These are phyloP conservation scores for Rugonectria rugulosa DNA, from an alignment of 2,329 filamentous ascomycete genomes.

Conservation along the genomic window DNA sequence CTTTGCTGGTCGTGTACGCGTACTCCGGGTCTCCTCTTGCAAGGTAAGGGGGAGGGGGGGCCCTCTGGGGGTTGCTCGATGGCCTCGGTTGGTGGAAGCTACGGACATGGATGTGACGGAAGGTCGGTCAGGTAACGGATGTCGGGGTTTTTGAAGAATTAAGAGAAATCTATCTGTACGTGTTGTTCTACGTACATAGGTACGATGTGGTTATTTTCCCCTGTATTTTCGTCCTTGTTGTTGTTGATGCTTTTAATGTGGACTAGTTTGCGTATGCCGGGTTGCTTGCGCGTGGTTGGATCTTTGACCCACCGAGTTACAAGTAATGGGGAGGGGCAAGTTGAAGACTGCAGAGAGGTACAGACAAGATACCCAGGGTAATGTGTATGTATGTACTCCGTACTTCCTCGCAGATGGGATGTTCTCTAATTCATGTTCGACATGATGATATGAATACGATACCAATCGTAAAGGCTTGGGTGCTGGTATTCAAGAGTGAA, in stretches of 20 bases:
- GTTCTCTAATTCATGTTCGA: no score
- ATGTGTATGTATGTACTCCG: no score
- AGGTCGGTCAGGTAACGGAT: conserved; percentile 17
- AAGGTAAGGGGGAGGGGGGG: background rate
- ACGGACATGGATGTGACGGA: conserved; percentile 5
- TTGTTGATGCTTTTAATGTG: conserved; percentile 6
- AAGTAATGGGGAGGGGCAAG: background rate
- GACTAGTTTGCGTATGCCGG: conserved; percentile 14
- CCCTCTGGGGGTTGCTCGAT: background rate
- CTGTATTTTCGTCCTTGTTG: no score
- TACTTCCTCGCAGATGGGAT: no score
- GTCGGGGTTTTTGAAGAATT: conserved; percentile 1
- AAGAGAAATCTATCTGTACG: no score
- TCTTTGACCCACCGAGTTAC: conserved; percentile 6
- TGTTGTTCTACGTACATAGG: no score
- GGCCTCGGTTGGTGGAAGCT: background rate
- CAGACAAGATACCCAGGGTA: no score
- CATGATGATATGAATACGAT: no score
- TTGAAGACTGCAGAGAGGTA: background rate
- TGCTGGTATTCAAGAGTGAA: no score
- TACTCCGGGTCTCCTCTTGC: background rate
- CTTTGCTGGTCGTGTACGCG: conserved; percentile 7
- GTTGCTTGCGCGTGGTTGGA: conserved; percentile 3
- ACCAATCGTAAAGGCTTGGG: no score
- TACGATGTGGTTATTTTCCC: no score